Evolutionary conservation across 2,329 filamentous ascomycete genomes (phyloP).

Genomic region (Cladosporium sp.): DNA sequence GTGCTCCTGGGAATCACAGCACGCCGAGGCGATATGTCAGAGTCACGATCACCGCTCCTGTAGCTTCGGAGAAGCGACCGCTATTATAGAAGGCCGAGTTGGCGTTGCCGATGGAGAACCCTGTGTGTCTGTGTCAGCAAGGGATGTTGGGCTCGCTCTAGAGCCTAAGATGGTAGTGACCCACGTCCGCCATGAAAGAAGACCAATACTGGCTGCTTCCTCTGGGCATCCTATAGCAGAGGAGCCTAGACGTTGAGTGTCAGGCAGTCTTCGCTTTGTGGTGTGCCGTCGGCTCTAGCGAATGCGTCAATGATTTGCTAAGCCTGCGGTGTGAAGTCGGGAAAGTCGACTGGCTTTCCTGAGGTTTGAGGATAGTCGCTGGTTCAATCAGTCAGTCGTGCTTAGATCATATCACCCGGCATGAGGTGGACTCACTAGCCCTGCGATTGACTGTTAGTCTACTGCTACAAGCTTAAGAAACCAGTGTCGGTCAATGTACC

Average conservation of each 20-base stretch:
- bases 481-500: too few species aligned
- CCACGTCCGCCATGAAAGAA: constrained; percentile 38
- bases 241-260: constrained; percentile 35
- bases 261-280: constrained; percentile 31
- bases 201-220: constrained; percentile 35
- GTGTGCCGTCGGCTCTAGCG: constrained; percentile 1
- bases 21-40: constrained; percentile 43
- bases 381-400: too few species aligned
- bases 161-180: constrained; percentile 19
- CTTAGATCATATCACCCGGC: too few species aligned
- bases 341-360: too few species aligned
- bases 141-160: background rate
- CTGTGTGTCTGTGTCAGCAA: constrained; percentile 17
- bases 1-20: constrained; percentile 39
- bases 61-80: constrained; percentile 31
- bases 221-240: constrained; percentile 25
- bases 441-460: background rate
- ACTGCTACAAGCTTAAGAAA: too few species aligned
- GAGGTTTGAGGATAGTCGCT: constrained; percentile 10
- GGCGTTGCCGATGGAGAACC: constrained; percentile 34
- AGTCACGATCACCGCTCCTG: constrained; percentile 39
- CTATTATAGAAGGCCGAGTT: constrained; percentile 37
- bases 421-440: constrained; percentile 2
- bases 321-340: constrained; percentile 10
- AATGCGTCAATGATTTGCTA: constrained; percentile 10